A percentile compares a stretch with the other conserved stretches of the same genome.
phyloP scores from a whole-genome alignment of 441 rosid genomes.

The Populus hybrid region DNA sequence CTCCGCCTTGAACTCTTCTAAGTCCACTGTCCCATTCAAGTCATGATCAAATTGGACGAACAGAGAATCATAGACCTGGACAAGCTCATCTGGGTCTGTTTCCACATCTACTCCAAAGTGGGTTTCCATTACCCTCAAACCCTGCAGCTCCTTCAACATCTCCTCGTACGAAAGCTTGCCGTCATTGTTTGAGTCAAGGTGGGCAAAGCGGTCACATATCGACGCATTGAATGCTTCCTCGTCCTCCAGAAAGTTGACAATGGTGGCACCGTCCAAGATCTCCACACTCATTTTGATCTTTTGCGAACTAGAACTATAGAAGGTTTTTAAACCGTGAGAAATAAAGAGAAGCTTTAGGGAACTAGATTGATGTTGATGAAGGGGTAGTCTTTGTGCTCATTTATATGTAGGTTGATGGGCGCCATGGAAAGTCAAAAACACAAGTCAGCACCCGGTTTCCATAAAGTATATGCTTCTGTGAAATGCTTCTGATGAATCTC shows the following conservation, averaged over 20 bases:
- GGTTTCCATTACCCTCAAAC: slow-evolving; percentile 43
- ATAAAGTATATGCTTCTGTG: background rate
- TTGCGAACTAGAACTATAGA: background rate
- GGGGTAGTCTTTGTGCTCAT: background rate
- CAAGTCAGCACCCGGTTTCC: background rate
- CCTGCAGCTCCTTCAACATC: slow-evolving; percentile 39
- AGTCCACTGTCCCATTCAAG: slow-evolving; percentile 36
- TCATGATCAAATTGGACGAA: slow-evolving; percentile 44
- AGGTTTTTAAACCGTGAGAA: background rate
- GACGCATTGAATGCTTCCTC: slow-evolving; percentile 40
- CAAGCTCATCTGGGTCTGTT: slow-evolving; percentile 32
- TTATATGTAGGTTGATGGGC: background rate
- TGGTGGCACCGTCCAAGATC: slow-evolving; percentile 36
- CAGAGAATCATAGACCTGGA: slow-evolving; percentile 27
- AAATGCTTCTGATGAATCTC: background rate
- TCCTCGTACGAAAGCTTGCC: slow-evolving; percentile 42
- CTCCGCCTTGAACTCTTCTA: slow-evolving; percentile 49
- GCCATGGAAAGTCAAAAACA: background rate
- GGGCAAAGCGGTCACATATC: slow-evolving; percentile 23
- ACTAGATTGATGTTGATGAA: background rate
- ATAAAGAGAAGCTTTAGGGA: background rate
- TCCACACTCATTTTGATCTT: slow-evolving; percentile 42
- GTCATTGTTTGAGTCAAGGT: slow-evolving; percentile 32
- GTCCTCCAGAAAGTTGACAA: slow-evolving; percentile 42
- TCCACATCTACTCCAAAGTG: slow-evolving; percentile 40